Evolutionary conservation across 2,329 filamentous ascomycete genomes (phyloP).

Genomic region (Xylogone sp.): DNA sequence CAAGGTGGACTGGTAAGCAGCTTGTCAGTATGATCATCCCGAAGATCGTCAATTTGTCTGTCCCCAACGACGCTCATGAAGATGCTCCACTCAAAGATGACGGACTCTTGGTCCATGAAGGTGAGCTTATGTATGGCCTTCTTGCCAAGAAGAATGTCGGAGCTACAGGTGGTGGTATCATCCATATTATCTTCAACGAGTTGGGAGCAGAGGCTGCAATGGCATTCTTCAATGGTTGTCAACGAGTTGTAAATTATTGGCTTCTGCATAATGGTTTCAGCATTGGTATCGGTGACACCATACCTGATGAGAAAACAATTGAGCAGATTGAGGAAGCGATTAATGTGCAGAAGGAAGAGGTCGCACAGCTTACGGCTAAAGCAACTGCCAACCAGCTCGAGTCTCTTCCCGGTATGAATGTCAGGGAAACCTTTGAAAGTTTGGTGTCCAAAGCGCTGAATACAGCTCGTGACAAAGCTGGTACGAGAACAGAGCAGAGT

Average conservation of each 20-base stretch:
- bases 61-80: conserved; percentile 55
- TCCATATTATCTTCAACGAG: conserved; percentile 96
- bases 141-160: conserved; percentile 93
- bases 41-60: conserved; percentile 74
- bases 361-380: conserved; percentile 68
- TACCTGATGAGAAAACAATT: conserved; percentile 84
- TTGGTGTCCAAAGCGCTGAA: conserved; percentile 94
- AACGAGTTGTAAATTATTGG: conserved; percentile 96
- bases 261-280: conserved; percentile 93
- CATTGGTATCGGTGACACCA: conserved; percentile 97
- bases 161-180: conserved; percentile 82
- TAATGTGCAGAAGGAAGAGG: conserved; percentile 74
- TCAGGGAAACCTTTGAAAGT: conserved; percentile 96
- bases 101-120: conserved; percentile 77
- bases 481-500: conserved; percentile 86
- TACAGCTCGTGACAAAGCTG: conserved; percentile 92
- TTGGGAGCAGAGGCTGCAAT: conserved; percentile 82
- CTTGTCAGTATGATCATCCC: conserved; percentile 92
- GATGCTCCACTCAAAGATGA: conserved; percentile 68
- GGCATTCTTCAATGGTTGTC: conserved; percentile 92
- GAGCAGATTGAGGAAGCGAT: conserved; percentile 81
- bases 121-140: conserved; percentile 85
- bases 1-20: conserved; percentile 98
- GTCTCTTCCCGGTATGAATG: conserved; percentile 95
- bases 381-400: conserved; percentile 88